Evolutionary conservation across 75 land plant genomes (phyloP).

Genomic region (Pinus taeda): DNA sequence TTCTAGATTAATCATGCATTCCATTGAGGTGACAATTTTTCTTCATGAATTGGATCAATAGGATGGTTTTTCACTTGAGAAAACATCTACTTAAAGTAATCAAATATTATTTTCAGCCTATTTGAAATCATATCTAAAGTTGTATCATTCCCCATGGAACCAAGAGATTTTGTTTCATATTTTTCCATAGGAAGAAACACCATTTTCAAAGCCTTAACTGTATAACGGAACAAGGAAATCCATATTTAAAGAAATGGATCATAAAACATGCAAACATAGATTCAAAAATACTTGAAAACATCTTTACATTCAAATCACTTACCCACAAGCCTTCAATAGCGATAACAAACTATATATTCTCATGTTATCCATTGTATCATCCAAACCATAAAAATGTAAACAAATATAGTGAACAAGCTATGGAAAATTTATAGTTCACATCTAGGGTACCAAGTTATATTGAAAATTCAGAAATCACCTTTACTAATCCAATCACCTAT

Average conservation of each 20-base stretch:
- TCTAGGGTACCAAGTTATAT: background rate
- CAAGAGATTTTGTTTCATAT: conserved; percentile 94
- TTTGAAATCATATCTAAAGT: conserved; percentile 95
- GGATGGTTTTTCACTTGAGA: conserved; percentile 99
- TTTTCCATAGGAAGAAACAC: conserved; percentile 96
- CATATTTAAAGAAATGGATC: background rate
- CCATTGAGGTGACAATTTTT: conserved; percentile 94
- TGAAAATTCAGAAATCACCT: conserved; percentile 34
- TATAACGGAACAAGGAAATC: conserved; percentile 51
- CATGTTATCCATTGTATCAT: conserved; percentile 75
- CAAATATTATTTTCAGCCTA: conserved; percentile 84
- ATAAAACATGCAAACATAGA: background rate
- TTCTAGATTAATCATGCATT: conserved; percentile 99
- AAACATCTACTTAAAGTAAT: conserved; percentile 99
- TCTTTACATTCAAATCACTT: conserved; percentile 7
- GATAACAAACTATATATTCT: conserved; percentile 84
- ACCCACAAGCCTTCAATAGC: conserved; percentile 98
- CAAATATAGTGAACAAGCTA: background rate
- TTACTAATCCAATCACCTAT: conserved; percentile 53
- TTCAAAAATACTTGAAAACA: background rate
- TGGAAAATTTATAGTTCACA: background rate
- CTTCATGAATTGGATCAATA: conserved; percentile 96
- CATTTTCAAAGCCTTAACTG: conserved; percentile 93
- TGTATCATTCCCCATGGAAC: conserved; percentile 99
- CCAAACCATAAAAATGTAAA: conserved; percentile 49